Conservation (phyloP, 352 stramenopile species). For the Phytophthora podocarpi region DNA sequence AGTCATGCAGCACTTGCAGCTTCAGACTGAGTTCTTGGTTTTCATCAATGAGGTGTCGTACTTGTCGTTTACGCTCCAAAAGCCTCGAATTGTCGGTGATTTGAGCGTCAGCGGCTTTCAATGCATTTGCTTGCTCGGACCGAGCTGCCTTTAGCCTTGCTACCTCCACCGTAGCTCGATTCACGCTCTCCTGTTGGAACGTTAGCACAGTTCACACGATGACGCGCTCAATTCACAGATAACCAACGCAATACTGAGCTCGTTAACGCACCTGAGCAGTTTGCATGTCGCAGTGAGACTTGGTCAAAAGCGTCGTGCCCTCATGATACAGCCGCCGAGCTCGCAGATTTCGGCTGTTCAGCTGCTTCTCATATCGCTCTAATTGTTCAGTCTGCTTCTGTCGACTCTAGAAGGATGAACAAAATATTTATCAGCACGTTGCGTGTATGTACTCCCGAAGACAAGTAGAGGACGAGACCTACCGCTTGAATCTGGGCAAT, state of each 20-base stretch:
- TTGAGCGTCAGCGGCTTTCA: conserved; percentile 33
- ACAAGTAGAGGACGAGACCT: neutral
- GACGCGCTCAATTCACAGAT: neutral
- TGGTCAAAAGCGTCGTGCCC: conserved; percentile 13
- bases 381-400: conserved; percentile 31
- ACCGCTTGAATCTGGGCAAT: conserved; percentile 37
- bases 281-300: conserved; percentile 11
- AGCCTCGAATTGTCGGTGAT: conserved; percentile 49
- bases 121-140: conserved; percentile 1
- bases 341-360: conserved; percentile 39
- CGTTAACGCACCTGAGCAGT: conserved; percentile 25
- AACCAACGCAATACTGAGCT: neutral
- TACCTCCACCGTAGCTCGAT: conserved; percentile 29
- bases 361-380: conserved; percentile 37
- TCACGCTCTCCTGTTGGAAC: conserved; percentile 24
- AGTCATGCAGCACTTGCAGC: conserved; percentile 44
- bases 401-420: conserved; percentile 11
- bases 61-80: conserved; percentile 44
- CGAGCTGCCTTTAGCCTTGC: conserved; percentile 25
- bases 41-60: conserved; percentile 47
- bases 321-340: conserved; percentile 40
- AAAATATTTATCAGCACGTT: neutral
- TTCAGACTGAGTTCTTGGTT: conserved; percentile 45
- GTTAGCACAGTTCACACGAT: too few relatives aligned
- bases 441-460: neutral